Evolutionary conservation across 2,329 filamentous ascomycete species (phyloP).

Genomic region (Nemania diffusa): DNA sequence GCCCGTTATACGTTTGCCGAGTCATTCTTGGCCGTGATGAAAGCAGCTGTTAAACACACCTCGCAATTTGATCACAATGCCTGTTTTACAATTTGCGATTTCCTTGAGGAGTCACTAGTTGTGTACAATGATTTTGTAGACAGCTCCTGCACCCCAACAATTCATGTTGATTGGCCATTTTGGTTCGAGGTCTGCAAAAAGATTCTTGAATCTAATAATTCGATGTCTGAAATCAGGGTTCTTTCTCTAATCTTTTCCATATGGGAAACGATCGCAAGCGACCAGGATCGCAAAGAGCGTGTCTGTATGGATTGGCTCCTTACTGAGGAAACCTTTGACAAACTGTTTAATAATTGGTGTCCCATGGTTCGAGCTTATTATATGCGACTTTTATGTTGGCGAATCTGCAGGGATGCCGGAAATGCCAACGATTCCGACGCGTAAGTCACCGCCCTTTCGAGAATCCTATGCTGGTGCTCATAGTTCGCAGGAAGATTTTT

Average conservation of each 20-base stretch:
- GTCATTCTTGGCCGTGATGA: conserved; percentile 77
- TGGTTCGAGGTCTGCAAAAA: conserved; percentile 84
- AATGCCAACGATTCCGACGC: conserved; percentile 71
- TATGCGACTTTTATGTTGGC: conserved; percentile 91
- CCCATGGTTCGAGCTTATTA: conserved; percentile 95
- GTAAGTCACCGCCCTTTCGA: conserved; percentile 60
- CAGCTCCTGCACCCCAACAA: conserved; percentile 47
- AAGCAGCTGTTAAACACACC: conserved; percentile 77
- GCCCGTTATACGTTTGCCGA: conserved; percentile 78
- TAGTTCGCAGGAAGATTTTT: conserved; percentile 71
- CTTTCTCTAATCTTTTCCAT: conserved; percentile 83
- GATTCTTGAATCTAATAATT: conserved; percentile 86
- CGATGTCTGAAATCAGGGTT: conserved; percentile 87
- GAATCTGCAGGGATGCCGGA: conserved; percentile 80
- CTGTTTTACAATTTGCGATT: conserved; percentile 91
- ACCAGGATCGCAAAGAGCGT: conserved; percentile 73
- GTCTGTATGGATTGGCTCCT: conserved; percentile 82
- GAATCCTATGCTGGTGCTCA: conserved; percentile 40
- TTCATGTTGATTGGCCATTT: conserved; percentile 80
- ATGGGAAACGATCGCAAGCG: conserved; percentile 77
- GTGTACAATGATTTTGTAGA: conserved; percentile 65
- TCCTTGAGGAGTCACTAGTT: conserved; percentile 82
- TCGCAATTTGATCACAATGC: conserved; percentile 84
- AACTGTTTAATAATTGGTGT: conserved; percentile 92
- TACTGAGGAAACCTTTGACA: conserved; percentile 77